Percentiles rank a stretch among this genome's conserved stretches.
phyloP scores from a whole-genome alignment of 2,329 filamentous ascomycete genomes.

The Pyrenophora seminiperda region DNA sequence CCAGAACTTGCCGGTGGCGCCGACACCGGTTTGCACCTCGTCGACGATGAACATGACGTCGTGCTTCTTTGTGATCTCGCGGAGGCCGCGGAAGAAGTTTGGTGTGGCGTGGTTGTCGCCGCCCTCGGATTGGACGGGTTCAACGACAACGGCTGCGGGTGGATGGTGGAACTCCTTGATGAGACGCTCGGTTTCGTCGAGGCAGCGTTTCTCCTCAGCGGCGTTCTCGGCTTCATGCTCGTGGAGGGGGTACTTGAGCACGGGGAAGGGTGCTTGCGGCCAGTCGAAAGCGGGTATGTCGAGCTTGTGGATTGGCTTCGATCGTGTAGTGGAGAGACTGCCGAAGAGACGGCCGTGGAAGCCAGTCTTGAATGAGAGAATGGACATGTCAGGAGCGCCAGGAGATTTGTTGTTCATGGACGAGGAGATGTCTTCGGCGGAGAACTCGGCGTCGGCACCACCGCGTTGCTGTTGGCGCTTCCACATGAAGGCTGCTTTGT shows the following conservation, averaged over 20 bases:
- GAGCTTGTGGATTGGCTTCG: constrained; percentile 92
- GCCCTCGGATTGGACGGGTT: constrained; percentile 92
- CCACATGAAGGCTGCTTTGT: constrained; percentile 96
- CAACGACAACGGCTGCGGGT: constrained; percentile 80
- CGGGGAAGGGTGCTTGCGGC: constrained; percentile 87
- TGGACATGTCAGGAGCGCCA: constrained; percentile 78
- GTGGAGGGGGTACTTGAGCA: constrained; percentile 84
- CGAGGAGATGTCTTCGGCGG: constrained; percentile 72
- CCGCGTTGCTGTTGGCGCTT: constrained; percentile 81
- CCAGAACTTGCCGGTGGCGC: constrained; percentile 94
- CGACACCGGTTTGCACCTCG: constrained; percentile 91
- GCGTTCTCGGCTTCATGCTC: constrained; percentile 79
- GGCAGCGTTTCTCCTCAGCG: constrained; percentile 77
- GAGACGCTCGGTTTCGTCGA: constrained; percentile 81
- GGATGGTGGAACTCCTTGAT: constrained; percentile 79
- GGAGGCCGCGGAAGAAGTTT: constrained; percentile 82
- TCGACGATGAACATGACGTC: constrained; percentile 87
- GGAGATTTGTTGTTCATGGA: constrained; percentile 83
- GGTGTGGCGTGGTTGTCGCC: constrained; percentile 93
- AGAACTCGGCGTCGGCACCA: constrained; percentile 77
- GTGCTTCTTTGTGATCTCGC: constrained; percentile 77
- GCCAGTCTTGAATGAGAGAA: constrained; percentile 83
- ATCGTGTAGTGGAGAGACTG: constrained; percentile 83
- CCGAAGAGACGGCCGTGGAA: constrained; percentile 94
- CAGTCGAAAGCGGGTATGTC: constrained; percentile 95